Base-by-base conservation (phyloP, 306 rosid genomes). In the Cicer bijugum region DNA sequence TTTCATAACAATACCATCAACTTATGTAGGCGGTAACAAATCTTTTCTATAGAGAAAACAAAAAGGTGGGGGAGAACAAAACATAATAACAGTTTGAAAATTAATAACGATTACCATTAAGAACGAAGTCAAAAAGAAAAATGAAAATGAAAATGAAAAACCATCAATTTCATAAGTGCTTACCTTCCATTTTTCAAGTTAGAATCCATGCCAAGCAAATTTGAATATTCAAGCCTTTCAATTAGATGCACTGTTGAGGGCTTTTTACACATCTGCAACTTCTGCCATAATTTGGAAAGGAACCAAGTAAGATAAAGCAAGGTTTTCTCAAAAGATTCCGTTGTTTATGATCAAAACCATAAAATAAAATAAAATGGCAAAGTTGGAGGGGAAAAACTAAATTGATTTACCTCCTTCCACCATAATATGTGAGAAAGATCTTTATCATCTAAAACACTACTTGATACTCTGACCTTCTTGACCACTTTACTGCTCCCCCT, bases 121-220 rank as follows among this genome's bases (percentile, higher is more conserved):
- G 33, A 19, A 28, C 67, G 0, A 35, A 16, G 48, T 16, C 69
- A 0, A 37, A 35, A 39, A 38, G 17, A 57, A 35, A 17, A 69
- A 77, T 11, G 3, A 9, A 40, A 72, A 62, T 15, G 12, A 8
- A 67, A 80, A 80, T 62, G 16, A 57, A 14, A 70, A 45, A 37
- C 20, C 71, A 50, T 74, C 62, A 67, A 28, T 43, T 44, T 72
- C 69, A 64, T 12, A 61, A 53, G 73, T 56, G 47, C 84, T 81
- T 73, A 91, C 98, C 92, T 93, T 84, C 98, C 98, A 78, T 81
- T 84, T 82, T 76, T 93, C 80, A 91, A 81, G 78, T 70, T 85
- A 58, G 80, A 78, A 74, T 93, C 89, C 85, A 93, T 61, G 81
- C 98, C 98, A 9, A 93, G 89, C 85, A 91, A 83, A 85, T 93